phyloP scores from a whole-genome alignment of 352 stramenopile species.

The Phytophthora macrochlamydospora region DNA sequence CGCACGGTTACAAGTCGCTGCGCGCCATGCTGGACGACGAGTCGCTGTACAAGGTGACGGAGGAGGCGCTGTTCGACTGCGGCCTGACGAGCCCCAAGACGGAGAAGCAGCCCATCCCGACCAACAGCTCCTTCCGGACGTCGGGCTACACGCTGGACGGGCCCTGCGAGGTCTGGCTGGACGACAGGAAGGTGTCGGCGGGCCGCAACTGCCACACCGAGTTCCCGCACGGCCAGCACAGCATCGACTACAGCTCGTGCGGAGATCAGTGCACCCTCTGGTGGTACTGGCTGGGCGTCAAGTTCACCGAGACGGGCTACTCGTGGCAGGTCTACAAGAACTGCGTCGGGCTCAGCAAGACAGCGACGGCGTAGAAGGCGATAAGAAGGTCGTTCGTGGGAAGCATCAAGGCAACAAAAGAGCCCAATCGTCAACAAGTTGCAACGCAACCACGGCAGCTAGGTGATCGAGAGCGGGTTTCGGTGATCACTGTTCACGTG shows the following conservation, averaged over 20 bases:
- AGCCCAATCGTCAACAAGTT: no score
- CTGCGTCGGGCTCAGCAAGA: constrained; percentile 40
- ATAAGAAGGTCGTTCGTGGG: neutral
- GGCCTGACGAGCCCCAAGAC: constrained; percentile 51
- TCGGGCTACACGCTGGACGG: constrained; percentile 66
- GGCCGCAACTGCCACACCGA: constrained; percentile 54
- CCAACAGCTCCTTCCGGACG: constrained; percentile 43
- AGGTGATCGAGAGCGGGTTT: no score
- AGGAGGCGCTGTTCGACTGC: constrained; percentile 59
- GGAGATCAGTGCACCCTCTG: constrained; percentile 44
- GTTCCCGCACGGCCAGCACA: constrained; percentile 39
- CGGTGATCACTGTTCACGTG: no score
- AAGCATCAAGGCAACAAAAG: neutral
- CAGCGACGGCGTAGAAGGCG: constrained; percentile 7
- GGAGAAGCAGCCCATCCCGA: constrained; percentile 53
- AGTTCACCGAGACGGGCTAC: constrained; percentile 51
- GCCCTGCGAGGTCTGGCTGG: constrained; percentile 65
- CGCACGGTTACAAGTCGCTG: constrained; percentile 48
- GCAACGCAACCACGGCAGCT: no score
- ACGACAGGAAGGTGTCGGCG: constrained; percentile 42
- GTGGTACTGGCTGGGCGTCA: constrained; percentile 67
- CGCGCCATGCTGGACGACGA: constrained; percentile 64
- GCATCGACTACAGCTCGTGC: constrained; percentile 58
- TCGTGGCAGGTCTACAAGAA: constrained; percentile 76
- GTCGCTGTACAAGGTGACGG: constrained; percentile 51